Percentiles rank a stretch among this genome's conserved stretches.
Conservation (phyloP, 129 eudicot species). For the Deinandra increscens region DNA sequence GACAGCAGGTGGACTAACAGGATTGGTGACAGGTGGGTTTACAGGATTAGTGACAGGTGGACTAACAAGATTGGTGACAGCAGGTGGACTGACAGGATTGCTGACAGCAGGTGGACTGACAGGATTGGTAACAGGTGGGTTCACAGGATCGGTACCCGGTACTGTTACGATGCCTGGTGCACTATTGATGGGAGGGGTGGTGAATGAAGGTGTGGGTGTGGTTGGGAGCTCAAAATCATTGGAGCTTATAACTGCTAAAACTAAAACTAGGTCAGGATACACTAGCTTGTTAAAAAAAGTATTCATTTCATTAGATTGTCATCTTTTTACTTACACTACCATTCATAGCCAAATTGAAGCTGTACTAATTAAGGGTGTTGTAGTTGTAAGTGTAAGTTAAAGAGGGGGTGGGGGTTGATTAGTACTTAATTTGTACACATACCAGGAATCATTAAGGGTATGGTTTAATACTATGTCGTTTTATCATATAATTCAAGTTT, state of each 20-base stretch:
- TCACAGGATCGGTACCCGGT: slow-evolving; percentile 50
- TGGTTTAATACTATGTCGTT: too few relatives aligned
- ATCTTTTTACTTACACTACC: too few relatives aligned
- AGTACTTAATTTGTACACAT: too few relatives aligned
- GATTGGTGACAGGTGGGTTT: slow-evolving; percentile 21
- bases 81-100: slow-evolving; percentile 39
- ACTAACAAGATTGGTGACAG: background rate
- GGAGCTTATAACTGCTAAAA: slow-evolving; percentile 30
- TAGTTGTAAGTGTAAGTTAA: too few relatives aligned
- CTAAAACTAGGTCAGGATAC: background rate
- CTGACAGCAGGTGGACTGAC: slow-evolving; percentile 34
- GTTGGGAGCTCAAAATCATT: slow-evolving; percentile 42
- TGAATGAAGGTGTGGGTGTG: slow-evolving; percentile 43
- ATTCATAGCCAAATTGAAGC: too few relatives aligned
- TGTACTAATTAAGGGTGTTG: too few relatives aligned
- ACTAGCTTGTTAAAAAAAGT: background rate
- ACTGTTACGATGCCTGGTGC: slow-evolving; percentile 56
- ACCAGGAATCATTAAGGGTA: too few relatives aligned
- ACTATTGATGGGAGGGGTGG: slow-evolving; percentile 32
- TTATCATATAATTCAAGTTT: too few relatives aligned
- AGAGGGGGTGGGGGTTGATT: too few relatives aligned
- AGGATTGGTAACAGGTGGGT: slow-evolving; percentile 41
- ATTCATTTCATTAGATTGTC: too few relatives aligned
- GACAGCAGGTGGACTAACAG: slow-evolving; percentile 20
- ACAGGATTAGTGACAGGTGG: slow-evolving; percentile 8